A percentile compares a stretch with the other conserved stretches of the same genome.
Conservation (phyloP, 2,329 filamentous ascomycete species). For the Xylariales sp. region DNA sequence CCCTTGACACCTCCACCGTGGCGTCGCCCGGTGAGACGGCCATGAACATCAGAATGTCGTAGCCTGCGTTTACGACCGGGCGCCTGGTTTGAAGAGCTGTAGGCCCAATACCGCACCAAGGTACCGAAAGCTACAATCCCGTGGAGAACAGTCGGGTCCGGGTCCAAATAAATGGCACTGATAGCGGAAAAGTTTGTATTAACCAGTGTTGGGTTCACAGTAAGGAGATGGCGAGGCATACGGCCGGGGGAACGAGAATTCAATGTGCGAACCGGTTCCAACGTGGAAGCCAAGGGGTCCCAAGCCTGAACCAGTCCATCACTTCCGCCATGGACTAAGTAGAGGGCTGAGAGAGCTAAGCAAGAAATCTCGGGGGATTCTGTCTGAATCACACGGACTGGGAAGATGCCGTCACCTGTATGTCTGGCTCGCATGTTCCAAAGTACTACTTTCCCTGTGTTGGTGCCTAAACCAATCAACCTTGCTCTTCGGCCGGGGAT, state of each 20-base stretch:
- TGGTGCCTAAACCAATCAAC: constrained; percentile 84
- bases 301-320: constrained; percentile 96
- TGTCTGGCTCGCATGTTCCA: constrained; percentile 85
- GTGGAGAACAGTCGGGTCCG: constrained; percentile 84
- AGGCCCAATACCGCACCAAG: constrained; percentile 92
- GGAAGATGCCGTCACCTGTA: constrained; percentile 69
- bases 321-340: constrained; percentile 91
- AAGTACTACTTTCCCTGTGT: constrained; percentile 77
- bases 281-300: constrained; percentile 89
- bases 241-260: constrained; percentile 86
- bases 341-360: constrained; percentile 84
- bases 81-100: constrained; percentile 83
- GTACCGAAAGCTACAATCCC: constrained; percentile 89
- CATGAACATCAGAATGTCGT: constrained; percentile 72
- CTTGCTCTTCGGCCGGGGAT: constrained; percentile 88
- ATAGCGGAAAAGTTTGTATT: constrained; percentile 84
- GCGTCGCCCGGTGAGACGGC: constrained; percentile 62
- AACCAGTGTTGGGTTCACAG: constrained; percentile 67
- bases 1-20: constrained; percentile 77
- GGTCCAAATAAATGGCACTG: constrained; percentile 86
- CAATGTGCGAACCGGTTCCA: constrained; percentile 83
- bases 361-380: constrained; percentile 89
- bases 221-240: constrained; percentile 76
- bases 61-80: constrained; percentile 82
- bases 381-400: constrained; percentile 86